Evolutionary conservation across 2,329 filamentous ascomycete species (phyloP), one percentile per base, ranked within the genome.

Genomic region (Nemania sp.): DNA sequence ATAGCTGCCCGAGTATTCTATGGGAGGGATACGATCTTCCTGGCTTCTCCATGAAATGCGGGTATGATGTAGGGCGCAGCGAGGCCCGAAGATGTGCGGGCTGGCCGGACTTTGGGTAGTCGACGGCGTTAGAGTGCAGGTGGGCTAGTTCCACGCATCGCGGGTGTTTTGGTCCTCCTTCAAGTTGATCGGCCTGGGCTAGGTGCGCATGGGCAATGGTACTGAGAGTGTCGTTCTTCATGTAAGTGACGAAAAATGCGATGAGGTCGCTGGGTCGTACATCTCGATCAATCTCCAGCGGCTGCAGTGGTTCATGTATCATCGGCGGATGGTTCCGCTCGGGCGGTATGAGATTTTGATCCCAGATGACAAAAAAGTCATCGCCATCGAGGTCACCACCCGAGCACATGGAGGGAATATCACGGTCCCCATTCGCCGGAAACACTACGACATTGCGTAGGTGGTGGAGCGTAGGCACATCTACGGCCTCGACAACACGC

Each of bases 371-470:
- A 57, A 98, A 88, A 72, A 92, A 99, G 72, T 99, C 95, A 69
- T 99, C 95, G 0, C 95, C 95, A 71, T 99, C 95, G 0, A 99
- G 82, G 71, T 99, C 95, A 0, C 95, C 95, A 1, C 95, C 95
- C 3, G 95, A 97, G 65, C 95, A 92, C 94, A 98, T 98, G 69
- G 90, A 92, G 0, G 93, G 87, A 20, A 99, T 78, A 64, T 96
- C 92, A 15, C 90, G 83, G 70, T 97, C 92, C 0, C 94, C 94
- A 0, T 80, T 88, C 37, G 90, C 86, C 0, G 95, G 91, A 50
- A 99, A 89, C 0, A 98, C 92, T 1, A 98, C 88, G 0, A 96
- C 90, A 71, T 98, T 88, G 58, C 85, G 88, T 3, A 97, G 80
- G 69, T 97, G 91, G 47, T 81, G 84, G 3, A 99, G 79, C n/a